Evolutionary conservation across 176 grass and related monocot species (phyloP).

Genomic region (Triticum dicoccoides): DNA sequence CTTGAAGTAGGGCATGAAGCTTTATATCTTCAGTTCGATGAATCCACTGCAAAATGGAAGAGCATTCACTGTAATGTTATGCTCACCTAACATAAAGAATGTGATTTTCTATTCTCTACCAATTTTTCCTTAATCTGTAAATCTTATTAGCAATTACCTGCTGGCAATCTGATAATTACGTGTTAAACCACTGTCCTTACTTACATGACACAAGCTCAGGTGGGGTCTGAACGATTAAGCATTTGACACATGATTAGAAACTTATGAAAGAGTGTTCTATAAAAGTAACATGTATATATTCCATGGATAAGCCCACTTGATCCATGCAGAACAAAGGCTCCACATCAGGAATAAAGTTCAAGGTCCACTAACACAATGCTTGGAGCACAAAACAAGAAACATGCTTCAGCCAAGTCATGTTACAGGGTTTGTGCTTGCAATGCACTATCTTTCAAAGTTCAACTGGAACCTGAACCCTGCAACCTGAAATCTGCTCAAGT

Average conservation of each 20-base stretch:
- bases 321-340: background rate
- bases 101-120: background rate
- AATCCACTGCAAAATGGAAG: background rate
- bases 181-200: background rate
- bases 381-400: background rate
- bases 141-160: background rate
- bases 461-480: background rate
- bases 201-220: background rate
- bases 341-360: slow-evolving; percentile 25
- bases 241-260: background rate
- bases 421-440: background rate
- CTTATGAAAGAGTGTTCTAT: background rate
- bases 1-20: background rate
- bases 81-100: background rate
- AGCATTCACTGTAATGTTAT: background rate
- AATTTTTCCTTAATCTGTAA: background rate
- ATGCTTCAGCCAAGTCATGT: background rate
- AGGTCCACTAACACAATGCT: background rate
- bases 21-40: background rate
- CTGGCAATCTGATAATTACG: background rate
- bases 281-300: slow-evolving; percentile 1
- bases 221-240: background rate
- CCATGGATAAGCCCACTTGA: background rate
- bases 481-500: background rate
- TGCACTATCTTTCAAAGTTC: background rate